Base-by-base conservation (phyloP, 73 alveolate species). In the Breviolum minutum region DNA sequence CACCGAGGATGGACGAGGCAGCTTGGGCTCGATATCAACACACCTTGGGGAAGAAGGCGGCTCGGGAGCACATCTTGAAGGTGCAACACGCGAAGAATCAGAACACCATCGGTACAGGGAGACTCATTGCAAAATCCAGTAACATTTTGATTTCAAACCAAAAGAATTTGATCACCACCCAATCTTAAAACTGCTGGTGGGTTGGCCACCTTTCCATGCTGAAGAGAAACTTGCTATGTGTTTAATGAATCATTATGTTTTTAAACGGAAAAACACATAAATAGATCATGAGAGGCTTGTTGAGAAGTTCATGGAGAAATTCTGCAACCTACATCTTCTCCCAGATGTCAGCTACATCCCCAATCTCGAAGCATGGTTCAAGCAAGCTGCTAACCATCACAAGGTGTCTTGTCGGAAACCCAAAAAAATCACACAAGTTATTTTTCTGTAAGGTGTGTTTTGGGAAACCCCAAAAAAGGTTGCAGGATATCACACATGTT, bases 11-110 rank as follows among this genome's bases (percentile, higher is more conserved):
- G 16, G 91, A 82, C 22, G 91, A 82, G 24, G 24, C 71, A 8
- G 54, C 5, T 12, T 54, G 91, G 91, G 91, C 71, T 2, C 91
- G 91, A 17, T 82, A 82, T 19, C 30, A 82, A 48, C 48, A 60
- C 73, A 8, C 13, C 24, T 17, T 82, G 48, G 54, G 5, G 63
- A 40, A 82, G 91, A 82, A 82, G 71, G 71, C 69, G 6, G 91
- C 91, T 10, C 8, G 91, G 48, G 91, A 82, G 73, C 91, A 82
- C 63, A 54, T 82, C 22, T 69, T 82, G 73, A 1, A 6, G 19
- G 91, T 82, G 9, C 91, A 82, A 48, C 91, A 82, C 24, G 73
- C 91, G 22, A 82, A 82, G 48, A 19, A 40, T 19, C 91, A 82
- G 73, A 82, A 82, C 91, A 19, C 60, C 29, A 16, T 82, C 24